Evolutionary conservation across 75 land plant genomes (phyloP).

Genomic region (Pinus albicaulis): DNA sequence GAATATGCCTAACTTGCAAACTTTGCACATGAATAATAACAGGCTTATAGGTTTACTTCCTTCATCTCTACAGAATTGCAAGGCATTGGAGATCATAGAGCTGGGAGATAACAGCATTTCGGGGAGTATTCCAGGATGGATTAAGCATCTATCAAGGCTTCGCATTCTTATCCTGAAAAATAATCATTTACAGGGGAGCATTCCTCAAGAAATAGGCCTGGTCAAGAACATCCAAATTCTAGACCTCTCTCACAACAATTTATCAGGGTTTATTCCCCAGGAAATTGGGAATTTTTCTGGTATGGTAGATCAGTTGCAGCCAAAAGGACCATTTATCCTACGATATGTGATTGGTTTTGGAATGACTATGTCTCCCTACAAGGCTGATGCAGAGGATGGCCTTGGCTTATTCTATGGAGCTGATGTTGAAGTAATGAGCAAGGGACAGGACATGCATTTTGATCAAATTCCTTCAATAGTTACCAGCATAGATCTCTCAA

Average conservation of each 20-base stretch:
- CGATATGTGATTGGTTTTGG: slow-evolving; percentile 8
- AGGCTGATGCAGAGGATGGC: not conserved
- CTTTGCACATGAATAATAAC: slow-evolving; percentile 29
- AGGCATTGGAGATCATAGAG: slow-evolving; percentile 10
- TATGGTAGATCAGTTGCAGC: not conserved
- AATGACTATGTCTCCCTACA: not conserved
- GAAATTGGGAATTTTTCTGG: slow-evolving; percentile 8
- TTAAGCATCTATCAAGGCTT: slow-evolving; percentile 5
- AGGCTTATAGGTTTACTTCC: slow-evolving; percentile 26
- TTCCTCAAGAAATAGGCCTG: slow-evolving; percentile 13
- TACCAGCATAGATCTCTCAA: slow-evolving; percentile 21
- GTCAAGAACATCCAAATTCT: slow-evolving; percentile 16
- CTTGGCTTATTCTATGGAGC: slow-evolving; percentile 21
- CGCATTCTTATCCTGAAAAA: slow-evolving; percentile 13
- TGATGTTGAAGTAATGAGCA: slow-evolving; percentile 8
- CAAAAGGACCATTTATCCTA: not conserved
- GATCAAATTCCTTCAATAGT: slow-evolving; percentile 3
- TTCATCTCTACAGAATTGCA: slow-evolving; percentile 12
- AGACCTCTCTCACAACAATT: slow-evolving; percentile 13
- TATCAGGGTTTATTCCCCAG: slow-evolving; percentile 24
- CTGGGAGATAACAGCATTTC: slow-evolving; percentile 19
- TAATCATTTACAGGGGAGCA: slow-evolving; percentile 18
- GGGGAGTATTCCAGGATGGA: slow-evolving; percentile 34
- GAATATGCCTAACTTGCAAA: not conserved
- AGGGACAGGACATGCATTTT: slow-evolving; percentile 12